phyloP scores from a whole-genome alignment of 2,329 filamentous ascomycete genomes.

The Aschersonia sp. region DNA sequence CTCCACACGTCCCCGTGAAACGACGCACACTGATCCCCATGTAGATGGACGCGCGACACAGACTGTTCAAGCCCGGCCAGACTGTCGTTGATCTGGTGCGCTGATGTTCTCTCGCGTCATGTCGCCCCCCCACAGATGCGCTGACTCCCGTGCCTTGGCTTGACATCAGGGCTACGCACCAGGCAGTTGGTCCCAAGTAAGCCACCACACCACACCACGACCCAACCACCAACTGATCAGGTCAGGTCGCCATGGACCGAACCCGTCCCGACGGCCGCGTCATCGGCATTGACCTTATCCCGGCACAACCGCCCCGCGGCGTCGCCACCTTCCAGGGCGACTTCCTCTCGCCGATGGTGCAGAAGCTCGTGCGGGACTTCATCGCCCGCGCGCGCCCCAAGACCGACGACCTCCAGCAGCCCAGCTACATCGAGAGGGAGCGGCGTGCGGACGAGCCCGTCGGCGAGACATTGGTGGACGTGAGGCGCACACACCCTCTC shows the following conservation, averaged over 20 bases:
- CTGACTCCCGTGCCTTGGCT: neutral
- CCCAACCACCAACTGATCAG: neutral
- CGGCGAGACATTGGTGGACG: conserved; percentile 44
- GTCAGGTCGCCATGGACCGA: conserved; percentile 63
- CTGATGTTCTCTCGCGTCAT: conserved; percentile 1
- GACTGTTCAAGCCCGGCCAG: conserved; percentile 63
- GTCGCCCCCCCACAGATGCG: neutral
- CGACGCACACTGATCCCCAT: neutral
- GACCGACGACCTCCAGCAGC: conserved; percentile 20
- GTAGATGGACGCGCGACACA: conserved; percentile 71
- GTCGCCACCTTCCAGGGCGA: conserved; percentile 94
- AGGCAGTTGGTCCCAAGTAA: conserved; percentile 56
- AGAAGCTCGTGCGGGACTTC: conserved; percentile 62
- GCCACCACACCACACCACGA: conserved; percentile 1
- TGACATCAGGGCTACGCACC: conserved; percentile 57
- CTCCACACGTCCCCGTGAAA: neutral
- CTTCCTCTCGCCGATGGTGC: conserved; percentile 66
- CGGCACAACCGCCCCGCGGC: conserved; percentile 76
- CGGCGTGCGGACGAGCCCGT: conserved; percentile 17
- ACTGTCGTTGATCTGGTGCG: conserved; percentile 80
- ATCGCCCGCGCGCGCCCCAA: conserved; percentile 36
- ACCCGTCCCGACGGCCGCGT: conserved; percentile 67
- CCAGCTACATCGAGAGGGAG: conserved; percentile 55
- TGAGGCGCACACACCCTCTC: conserved; percentile 16
- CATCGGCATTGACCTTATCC: conserved; percentile 87